A percentile compares a stretch with the other conserved stretches of the same genome.
Evolutionary conservation across 2,329 filamentous ascomycete genomes (phyloP).

Genomic region (Aureobasidium namibiae): DNA sequence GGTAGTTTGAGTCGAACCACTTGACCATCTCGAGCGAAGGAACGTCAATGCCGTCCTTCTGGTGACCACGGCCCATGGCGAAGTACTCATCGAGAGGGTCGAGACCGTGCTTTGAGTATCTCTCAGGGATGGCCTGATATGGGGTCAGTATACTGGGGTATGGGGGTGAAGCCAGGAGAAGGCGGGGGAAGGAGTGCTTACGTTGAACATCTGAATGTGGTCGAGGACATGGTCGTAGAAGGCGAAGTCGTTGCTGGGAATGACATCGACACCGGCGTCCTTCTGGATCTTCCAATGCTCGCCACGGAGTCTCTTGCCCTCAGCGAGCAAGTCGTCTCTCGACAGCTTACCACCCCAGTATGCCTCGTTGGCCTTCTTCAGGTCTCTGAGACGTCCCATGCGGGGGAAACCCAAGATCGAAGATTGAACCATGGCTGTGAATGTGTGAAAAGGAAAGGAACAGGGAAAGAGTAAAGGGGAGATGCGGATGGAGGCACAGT

Average conservation of each 20-base stretch:
- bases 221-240: constrained; percentile 97
- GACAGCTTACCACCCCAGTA: constrained; percentile 96
- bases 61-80: constrained; percentile 97
- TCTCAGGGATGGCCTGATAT: constrained; percentile 72
- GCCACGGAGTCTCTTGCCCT: constrained; percentile 93
- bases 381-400: constrained; percentile 96
- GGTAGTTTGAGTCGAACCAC: constrained; percentile 99
- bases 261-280: constrained; percentile 92
- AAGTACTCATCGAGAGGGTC: constrained; percentile 94
- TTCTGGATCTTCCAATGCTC: constrained; percentile 99
- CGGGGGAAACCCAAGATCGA: constrained; percentile 97
- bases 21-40: constrained; percentile 93
- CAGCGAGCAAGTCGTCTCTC: constrained; percentile 78
- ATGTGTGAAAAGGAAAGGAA: constrained; percentile 11
- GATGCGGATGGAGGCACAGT: constrained; percentile 4
- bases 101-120: constrained; percentile 86
- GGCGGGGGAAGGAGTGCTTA: constrained; percentile 43
- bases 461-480: constrained; percentile 11
- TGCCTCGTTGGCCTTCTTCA: constrained; percentile 99
- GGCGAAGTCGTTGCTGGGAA: constrained; percentile 99
- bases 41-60: constrained; percentile 89
- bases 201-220: constrained; percentile 96
- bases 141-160: constrained; percentile 8
- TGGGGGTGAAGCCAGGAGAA: background rate
- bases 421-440: constrained; percentile 41